Conservation (phyloP, 768 basidiomycete genomes). For the Russula compacta region DNA sequence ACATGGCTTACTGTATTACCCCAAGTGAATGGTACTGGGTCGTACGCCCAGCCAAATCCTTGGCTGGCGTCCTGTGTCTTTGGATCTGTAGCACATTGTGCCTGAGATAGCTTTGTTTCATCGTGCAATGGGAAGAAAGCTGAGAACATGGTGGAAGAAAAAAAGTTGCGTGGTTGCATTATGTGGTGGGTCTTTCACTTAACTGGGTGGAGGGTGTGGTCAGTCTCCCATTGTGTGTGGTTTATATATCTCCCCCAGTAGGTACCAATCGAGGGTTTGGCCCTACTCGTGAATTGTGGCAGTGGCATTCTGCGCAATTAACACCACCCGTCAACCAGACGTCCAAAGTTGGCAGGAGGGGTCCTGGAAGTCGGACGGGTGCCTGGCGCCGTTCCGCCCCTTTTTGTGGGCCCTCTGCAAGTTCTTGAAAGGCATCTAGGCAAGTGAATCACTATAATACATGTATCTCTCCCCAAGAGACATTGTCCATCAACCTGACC, state of each 20-base stretch:
- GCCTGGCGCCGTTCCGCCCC: too few relatives aligned
- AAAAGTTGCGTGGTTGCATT: not conserved
- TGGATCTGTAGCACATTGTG: not conserved
- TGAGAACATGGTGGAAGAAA: not conserved
- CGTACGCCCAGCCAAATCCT: too few relatives aligned
- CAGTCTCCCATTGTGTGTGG: not conserved
- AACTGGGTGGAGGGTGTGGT: not conserved
- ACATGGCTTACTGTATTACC: not conserved
- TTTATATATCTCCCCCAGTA: not conserved
- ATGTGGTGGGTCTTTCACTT: not conserved
- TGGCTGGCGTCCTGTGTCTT: not conserved
- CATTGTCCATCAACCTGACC: too few relatives aligned
- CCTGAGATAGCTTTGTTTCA: not conserved
- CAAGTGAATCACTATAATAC: not conserved
- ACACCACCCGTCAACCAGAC: not conserved
- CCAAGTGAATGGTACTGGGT: not conserved
- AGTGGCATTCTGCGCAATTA: too few relatives aligned
- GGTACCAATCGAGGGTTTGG: not conserved
- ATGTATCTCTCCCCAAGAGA: too few relatives aligned
- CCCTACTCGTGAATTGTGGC: not conserved
- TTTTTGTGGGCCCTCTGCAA: not conserved
- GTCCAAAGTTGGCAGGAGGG: not conserved
- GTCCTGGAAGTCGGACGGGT: not conserved
- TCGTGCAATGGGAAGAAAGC: not conserved
- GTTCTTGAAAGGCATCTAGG: not conserved